Conservation (phyloP, 495 filamentous ascomycete genomes). For the Penicillium salamii region DNA sequence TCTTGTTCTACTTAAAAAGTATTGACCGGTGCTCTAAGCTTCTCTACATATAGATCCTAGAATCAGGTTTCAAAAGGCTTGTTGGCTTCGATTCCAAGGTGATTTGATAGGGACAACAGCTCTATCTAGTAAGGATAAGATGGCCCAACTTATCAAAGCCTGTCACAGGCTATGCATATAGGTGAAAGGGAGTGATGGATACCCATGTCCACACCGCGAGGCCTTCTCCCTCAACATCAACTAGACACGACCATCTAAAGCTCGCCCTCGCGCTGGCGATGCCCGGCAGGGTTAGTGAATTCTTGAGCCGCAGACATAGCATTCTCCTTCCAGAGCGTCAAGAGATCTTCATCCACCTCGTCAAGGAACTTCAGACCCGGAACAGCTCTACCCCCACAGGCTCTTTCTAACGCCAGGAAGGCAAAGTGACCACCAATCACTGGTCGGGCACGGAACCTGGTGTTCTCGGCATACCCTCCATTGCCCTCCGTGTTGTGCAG, state of each 20-base stretch:
- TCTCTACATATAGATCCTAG: too few species aligned
- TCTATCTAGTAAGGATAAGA: slow-evolving; percentile 11
- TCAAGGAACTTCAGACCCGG: slow-evolving; percentile 64
- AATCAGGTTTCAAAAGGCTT: too few species aligned
- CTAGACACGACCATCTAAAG: slow-evolving; percentile 6
- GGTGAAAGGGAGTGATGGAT: not conserved
- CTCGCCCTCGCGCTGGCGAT: slow-evolving; percentile 20
- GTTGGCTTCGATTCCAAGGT: too few species aligned
- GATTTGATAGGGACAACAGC: too few species aligned
- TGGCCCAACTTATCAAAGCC: not conserved
- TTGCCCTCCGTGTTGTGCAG: slow-evolving; percentile 75
- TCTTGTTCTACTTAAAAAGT: not conserved
- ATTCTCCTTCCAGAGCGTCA: slow-evolving; percentile 18
- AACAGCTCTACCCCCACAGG: slow-evolving; percentile 69
- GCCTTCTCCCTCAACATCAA: not conserved
- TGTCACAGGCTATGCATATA: not conserved
- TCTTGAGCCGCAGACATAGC: slow-evolving; percentile 28
- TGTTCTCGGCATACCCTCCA: slow-evolving; percentile 60
- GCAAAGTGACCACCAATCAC: slow-evolving; percentile 89
- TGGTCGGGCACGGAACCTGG: slow-evolving; percentile 76
- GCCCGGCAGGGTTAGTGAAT: slow-evolving; percentile 6
- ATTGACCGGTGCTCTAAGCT: too few species aligned
- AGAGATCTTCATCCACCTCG: slow-evolving; percentile 22
- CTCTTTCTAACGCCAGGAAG: slow-evolving; percentile 72
- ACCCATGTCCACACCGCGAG: not conserved